A percentile compares a stretch with the other conserved stretches of the same genome.
phyloP scores from a whole-genome alignment of 2,329 filamentous ascomycete genomes.

The Tympanopsis confertula region DNA sequence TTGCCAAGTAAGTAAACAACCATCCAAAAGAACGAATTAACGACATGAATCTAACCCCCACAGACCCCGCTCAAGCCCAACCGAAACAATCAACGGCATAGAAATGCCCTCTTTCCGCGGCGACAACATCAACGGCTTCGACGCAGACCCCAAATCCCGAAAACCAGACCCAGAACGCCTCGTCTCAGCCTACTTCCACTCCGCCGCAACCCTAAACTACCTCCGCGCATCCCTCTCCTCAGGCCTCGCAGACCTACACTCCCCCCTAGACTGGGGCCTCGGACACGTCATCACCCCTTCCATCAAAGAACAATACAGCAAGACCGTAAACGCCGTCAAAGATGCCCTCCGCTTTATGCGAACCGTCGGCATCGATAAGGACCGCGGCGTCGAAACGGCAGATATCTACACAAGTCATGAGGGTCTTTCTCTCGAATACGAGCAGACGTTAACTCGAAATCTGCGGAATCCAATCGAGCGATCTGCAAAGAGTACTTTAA shows the following conservation, averaged over 20 bases:
- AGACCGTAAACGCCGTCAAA: constrained; percentile 74
- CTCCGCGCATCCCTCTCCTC: constrained; percentile 72
- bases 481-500: constrained; percentile 18
- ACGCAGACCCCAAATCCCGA: constrained; percentile 48
- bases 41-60: not conserved
- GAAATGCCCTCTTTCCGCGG: constrained; percentile 85
- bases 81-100: constrained; percentile 67
- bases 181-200: constrained; percentile 88
- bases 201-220: constrained; percentile 88
- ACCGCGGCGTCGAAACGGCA: constrained; percentile 75
- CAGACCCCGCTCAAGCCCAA: constrained; percentile 69
- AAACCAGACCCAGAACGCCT: constrained; percentile 73
- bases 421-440: constrained; percentile 86
- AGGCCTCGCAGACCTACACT: constrained; percentile 86
- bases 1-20: constrained; percentile 62
- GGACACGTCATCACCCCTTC: constrained; percentile 78
- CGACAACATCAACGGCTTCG: constrained; percentile 88
- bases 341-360: constrained; percentile 90
- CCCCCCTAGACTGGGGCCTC: constrained; percentile 86
- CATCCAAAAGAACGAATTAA: not conserved
- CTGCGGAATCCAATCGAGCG: constrained; percentile 45
- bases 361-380: constrained; percentile 81
- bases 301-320: constrained; percentile 75
- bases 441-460: constrained; percentile 71
- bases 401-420: constrained; percentile 95